Evolutionary conservation across 352 stramenopile genomes (phyloP).

Genomic region (Phytophthora colocasiae): DNA sequence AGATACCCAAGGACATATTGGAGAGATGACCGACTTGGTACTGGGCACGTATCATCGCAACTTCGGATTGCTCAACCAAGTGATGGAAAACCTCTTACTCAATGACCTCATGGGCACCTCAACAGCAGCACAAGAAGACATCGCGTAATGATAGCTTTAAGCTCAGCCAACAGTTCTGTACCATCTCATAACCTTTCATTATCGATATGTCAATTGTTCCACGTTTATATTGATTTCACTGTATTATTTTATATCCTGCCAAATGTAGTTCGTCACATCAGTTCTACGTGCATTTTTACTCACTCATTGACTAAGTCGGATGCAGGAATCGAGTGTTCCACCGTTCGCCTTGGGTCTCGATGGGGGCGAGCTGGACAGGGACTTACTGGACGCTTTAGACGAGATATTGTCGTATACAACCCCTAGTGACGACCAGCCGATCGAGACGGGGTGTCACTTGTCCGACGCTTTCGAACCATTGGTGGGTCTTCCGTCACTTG

Average conservation of each 20-base stretch:
- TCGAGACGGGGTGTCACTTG: constrained; percentile 27
- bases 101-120: constrained; percentile 27
- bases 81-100: constrained; percentile 48
- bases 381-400: constrained; percentile 29
- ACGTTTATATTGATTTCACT: no score
- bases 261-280: no score
- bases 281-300: no score
- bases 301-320: not conserved
- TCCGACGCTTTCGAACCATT: constrained; percentile 21
- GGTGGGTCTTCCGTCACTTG: constrained; percentile 7
- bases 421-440: not conserved
- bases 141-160: not conserved
- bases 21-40: constrained; percentile 55
- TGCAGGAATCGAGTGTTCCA: not conserved
- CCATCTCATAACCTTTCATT: not conserved
- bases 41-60: constrained; percentile 56
- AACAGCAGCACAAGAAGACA: not conserved
- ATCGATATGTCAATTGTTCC: not conserved
- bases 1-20: constrained; percentile 27
- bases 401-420: constrained; percentile 27
- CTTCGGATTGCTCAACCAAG: constrained; percentile 48
- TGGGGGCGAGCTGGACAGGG: constrained; percentile 22
- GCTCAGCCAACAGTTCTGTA: no score
- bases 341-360: not conserved
- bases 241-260: no score